Evolutionary conservation across 1,284 basidiomycete species (phyloP).

Genomic region (Cerioporus squamosus): DNA sequence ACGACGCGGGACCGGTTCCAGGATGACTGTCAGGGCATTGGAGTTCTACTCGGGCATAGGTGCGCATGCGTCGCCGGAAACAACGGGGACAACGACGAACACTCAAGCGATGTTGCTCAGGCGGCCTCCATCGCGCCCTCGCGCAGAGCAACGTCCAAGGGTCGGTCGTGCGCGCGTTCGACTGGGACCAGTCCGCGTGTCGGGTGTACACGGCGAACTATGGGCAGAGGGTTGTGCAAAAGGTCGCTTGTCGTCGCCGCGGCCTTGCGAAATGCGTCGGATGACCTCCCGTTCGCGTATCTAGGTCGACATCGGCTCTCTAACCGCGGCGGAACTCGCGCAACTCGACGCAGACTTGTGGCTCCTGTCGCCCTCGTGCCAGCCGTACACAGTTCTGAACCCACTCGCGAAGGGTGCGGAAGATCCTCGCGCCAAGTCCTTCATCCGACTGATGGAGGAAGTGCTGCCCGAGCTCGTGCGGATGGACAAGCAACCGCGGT

Average conservation of each 20-base stretch:
- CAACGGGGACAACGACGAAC: background rate
- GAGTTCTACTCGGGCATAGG: constrained; percentile 84
- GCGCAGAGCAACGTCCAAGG: constrained; percentile 49
- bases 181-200: constrained; percentile 78
- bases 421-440: constrained; percentile 77
- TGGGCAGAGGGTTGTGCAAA: constrained; percentile 47
- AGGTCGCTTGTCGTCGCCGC: constrained; percentile 41
- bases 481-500: constrained; percentile 50
- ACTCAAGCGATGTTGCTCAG: constrained; percentile 38
- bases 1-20: background rate
- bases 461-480: constrained; percentile 64
- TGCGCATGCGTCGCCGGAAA: constrained; percentile 28
- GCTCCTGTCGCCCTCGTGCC: constrained; percentile 80
- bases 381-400: constrained; percentile 80
- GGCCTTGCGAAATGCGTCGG: background rate
- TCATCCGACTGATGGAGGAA: constrained; percentile 67
- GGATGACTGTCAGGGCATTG: constrained; percentile 50
- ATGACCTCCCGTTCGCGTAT: constrained; percentile 8
- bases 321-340: constrained; percentile 53
- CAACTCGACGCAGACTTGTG: constrained; percentile 58
- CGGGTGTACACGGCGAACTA: constrained; percentile 67
- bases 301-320: constrained; percentile 65
- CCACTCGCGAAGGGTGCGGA: constrained; percentile 66
- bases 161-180: constrained; percentile 63
- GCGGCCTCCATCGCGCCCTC: constrained; percentile 74